Conservation (phyloP, 805 yeast genomes). For the Vanderwaltozyma polyspora region DNA sequence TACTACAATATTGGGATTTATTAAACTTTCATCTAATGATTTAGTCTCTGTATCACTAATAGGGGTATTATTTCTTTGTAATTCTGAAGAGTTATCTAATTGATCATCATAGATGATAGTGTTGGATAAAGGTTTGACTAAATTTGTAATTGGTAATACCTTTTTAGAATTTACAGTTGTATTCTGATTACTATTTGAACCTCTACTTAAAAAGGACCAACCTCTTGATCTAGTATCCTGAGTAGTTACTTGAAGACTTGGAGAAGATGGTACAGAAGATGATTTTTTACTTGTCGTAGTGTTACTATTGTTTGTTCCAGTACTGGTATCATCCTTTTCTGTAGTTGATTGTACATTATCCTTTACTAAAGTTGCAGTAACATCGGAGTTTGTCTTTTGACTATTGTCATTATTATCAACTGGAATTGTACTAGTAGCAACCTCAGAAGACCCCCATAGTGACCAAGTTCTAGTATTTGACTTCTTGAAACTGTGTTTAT, state of each 20-base stretch:
- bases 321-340: too few relatives aligned
- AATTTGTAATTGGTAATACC: neutral
- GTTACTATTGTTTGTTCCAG: too few relatives aligned
- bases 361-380: too few relatives aligned
- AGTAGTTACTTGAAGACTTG: too few relatives aligned
- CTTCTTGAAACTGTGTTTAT: too few relatives aligned
- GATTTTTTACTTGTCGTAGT: too few relatives aligned
- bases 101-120: conserved; percentile 1
- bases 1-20: conserved; percentile 21
- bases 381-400: neutral
- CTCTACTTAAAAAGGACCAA: conserved; percentile 18
- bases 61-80: conserved; percentile 2
- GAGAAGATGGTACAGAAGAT: too few relatives aligned
- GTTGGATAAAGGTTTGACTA: conserved; percentile 2
- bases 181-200: conserved; percentile 1
- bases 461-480: conserved; percentile 1
- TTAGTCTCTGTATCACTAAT: conserved; percentile 1
- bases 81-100: neutral
- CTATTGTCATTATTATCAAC: neutral
- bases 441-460: neutral
- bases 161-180: too few relatives aligned
- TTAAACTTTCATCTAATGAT: conserved; percentile 3
- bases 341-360: too few relatives aligned
- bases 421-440: neutral
- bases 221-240: conserved; percentile 5